These are phyloP conservation scores for Lactarius indigo DNA, from an alignment of 768 basidiomycete species.

Conservation along the genomic window DNA sequence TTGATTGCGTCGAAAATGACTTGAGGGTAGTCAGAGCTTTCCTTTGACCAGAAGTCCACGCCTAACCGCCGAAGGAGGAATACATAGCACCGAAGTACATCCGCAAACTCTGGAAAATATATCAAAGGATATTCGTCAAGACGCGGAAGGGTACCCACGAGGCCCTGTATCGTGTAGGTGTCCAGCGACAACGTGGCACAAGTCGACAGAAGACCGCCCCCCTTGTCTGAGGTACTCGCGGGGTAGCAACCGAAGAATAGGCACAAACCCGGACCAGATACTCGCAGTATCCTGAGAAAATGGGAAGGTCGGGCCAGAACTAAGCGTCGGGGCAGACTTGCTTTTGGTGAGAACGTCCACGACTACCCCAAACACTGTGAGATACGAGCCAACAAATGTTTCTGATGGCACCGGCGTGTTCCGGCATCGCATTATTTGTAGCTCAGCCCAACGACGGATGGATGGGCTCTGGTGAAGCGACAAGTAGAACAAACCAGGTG, in stretches of 20 bases:
- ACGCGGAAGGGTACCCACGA: slow-evolving; percentile 45
- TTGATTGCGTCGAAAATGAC: slow-evolving; percentile 80
- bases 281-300: slow-evolving; percentile 40
- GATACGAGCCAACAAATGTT: slow-evolving; percentile 47
- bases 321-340: not conserved
- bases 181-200: slow-evolving; percentile 52
- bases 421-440: slow-evolving; percentile 39
- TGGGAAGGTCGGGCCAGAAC: slow-evolving; percentile 8
- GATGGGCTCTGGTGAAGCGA: slow-evolving; percentile 46
- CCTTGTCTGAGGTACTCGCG: slow-evolving; percentile 37
- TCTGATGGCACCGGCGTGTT: slow-evolving; percentile 44
- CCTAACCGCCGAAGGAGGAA: slow-evolving; percentile 58
- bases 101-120: slow-evolving; percentile 48
- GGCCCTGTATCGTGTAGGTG: slow-evolving; percentile 59
- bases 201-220: slow-evolving; percentile 37
- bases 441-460: slow-evolving; percentile 59
- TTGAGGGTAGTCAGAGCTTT: slow-evolving; percentile 69
- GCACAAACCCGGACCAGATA: slow-evolving; percentile 51
- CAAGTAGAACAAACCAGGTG: slow-evolving; percentile 58
- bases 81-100: slow-evolving; percentile 56
- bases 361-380: slow-evolving; percentile 40
- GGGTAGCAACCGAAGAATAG: slow-evolving; percentile 54
- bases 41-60: slow-evolving; percentile 61
- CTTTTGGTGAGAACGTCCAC: slow-evolving; percentile 30
- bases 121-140: slow-evolving; percentile 8